Evolutionary conservation across 371 early-diverging fungal genomes (phyloP).

Genomic region (Lichtheimia hyalospora): DNA sequence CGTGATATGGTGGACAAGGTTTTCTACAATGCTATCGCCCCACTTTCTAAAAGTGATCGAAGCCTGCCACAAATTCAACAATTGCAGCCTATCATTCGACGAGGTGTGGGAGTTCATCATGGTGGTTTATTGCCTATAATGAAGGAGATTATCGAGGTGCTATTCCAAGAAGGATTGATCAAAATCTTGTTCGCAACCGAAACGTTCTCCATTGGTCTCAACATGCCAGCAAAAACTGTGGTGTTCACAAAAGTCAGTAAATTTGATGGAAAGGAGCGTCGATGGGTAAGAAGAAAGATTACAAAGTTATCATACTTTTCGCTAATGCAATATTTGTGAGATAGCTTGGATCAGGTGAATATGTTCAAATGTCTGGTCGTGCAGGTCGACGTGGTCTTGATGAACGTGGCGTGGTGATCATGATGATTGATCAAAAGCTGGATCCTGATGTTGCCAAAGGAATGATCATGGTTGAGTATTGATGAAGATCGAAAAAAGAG

Average conservation of each 20-base stretch:
- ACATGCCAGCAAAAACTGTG: slow-evolving; percentile 99
- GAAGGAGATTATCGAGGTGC: slow-evolving; percentile 99
- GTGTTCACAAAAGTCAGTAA: slow-evolving; percentile 98
- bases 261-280: slow-evolving; percentile 91
- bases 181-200: slow-evolving; percentile 99
- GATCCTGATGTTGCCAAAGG: slow-evolving; percentile 90
- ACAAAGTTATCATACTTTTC: not conserved
- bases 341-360: slow-evolving; percentile 87
- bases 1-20: slow-evolving; percentile 87
- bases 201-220: slow-evolving; percentile 99
- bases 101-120: slow-evolving; percentile 99
- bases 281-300: slow-evolving; percentile 60
- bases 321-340: not conserved
- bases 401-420: slow-evolving; percentile 97
- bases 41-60: slow-evolving; percentile 93
- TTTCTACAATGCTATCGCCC: slow-evolving; percentile 91
- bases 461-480: slow-evolving; percentile 77
- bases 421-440: slow-evolving; percentile 97
- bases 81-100: slow-evolving; percentile 90
- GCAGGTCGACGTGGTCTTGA: slow-evolving; percentile 98
- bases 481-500: too few species aligned
- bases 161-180: slow-evolving; percentile 98
- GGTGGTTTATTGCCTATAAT: slow-evolving; percentile 98
- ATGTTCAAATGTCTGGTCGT: slow-evolving; percentile 99
- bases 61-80: slow-evolving; percentile 94